Conservation (phyloP, 495 filamentous ascomycete species). For the Hapsidospora chrysogenum region DNA sequence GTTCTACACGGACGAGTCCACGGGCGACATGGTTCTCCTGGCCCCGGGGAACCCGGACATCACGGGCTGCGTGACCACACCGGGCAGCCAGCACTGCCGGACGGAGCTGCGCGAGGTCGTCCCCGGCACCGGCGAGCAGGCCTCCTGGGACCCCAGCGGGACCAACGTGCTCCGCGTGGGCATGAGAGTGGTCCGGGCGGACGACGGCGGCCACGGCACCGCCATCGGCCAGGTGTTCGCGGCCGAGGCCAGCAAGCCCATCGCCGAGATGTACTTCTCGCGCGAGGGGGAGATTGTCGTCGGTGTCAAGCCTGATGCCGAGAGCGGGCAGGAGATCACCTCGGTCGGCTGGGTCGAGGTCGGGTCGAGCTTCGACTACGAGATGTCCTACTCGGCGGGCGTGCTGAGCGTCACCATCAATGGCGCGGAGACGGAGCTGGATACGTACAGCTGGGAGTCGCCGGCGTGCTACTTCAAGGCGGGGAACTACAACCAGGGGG, state of each 20-base stretch:
- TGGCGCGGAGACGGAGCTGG: conserved; percentile 10
- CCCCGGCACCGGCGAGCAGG: conserved; percentile 15
- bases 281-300: conserved; percentile 12
- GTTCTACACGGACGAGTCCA: conserved; percentile 18
- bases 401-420: conserved; percentile 15
- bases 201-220: conserved; percentile 15
- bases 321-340: conserved; percentile 10
- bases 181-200: conserved; percentile 10
- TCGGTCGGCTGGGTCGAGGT: conserved; percentile 12
- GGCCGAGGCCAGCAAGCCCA: conserved; percentile 15
- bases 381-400: conserved; percentile 14
- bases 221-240: conserved; percentile 22
- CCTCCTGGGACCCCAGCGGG: conserved; percentile 2
- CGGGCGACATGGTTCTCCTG: conserved; percentile 18
- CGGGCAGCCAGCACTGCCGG: conserved; percentile 21
- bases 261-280: conserved; percentile 20
- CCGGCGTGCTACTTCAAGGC: conserved; percentile 25
- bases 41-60: conserved; percentile 12
- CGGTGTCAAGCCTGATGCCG: conserved; percentile 14
- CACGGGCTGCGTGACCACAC: conserved; percentile 19
- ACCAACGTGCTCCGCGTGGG: conserved; percentile 15
- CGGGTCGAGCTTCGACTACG: conserved; percentile 15
- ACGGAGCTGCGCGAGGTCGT: conserved; percentile 21
- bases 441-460: conserved; percentile 11
- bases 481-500: conserved; percentile 26